Base-by-base conservation (phyloP, 176 grass and related monocot genomes). In the Aegilops bicornis region DNA sequence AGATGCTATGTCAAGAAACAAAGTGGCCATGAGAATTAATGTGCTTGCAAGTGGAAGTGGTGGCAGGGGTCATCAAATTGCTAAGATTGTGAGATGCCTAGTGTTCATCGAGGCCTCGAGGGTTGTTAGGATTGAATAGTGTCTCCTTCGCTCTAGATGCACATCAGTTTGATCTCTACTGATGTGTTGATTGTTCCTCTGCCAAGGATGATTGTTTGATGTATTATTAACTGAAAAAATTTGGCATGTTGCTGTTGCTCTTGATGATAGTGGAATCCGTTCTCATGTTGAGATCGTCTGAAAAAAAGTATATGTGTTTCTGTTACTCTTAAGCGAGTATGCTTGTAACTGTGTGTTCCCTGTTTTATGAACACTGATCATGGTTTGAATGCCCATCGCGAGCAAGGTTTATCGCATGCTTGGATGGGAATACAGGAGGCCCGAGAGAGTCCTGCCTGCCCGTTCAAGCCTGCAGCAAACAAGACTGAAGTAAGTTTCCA, bases 371-470 rank as follows among this genome's bases (percentile, higher is more conserved):
- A 77, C 42, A 12, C 16, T 66, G 22, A 68, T 35, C 15, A 5
- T 75, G 9, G 24, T 45, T 81, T 23, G 29, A 1, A 5, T 45
- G 15, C 19, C 19, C 90, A 99, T n/a, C n/a, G n/a, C n/a, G 94
- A 77, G 92, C 58, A 99, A 94, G 87, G 80, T 99, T 11, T 99
- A 99, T 80, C 37, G 79, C 40, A 74, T 99, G 79, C 88, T 99
- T 78, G 97, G 97, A 71, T 99, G 97, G 94, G 97, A 99, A 63
- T 96, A 96, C 87, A 91, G 83, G 90, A 99, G 87, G 70, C 90
- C 97, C 78, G 92, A 80, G 69, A 86, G 89, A 79, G 94, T 77
- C 36, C 97, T 75, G 89, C 97, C 80, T 99, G 97, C 83, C 97
- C 92, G 13, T 94, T 78, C 86, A 99, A 96, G 29, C 97, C 97